Conservation (phyloP, 2,329 filamentous ascomycete genomes). For the Colletotrichum sp. region DNA sequence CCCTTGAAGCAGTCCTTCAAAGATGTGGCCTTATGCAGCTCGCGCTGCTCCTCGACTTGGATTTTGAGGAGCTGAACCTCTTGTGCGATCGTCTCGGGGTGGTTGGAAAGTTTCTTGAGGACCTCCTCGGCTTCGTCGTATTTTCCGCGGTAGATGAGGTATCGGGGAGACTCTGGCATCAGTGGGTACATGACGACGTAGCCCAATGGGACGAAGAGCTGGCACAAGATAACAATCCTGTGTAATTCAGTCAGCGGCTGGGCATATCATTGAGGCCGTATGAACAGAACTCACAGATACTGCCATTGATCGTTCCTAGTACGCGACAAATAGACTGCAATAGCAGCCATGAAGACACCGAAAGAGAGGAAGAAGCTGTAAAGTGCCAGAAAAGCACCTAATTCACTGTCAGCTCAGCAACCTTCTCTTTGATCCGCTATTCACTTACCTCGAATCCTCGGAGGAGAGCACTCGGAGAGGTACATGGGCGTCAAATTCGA, state of each 20-base stretch:
- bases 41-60: conserved; percentile 16
- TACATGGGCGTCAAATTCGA: conserved; percentile 1
- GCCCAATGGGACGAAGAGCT: not conserved
- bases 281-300: not conserved
- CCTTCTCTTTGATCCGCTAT: rapidly evolving
- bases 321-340: not conserved
- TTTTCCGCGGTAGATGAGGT: conserved; percentile 4
- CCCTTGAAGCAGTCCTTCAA: conserved; percentile 22
- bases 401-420: rapidly evolving
- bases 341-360: not conserved
- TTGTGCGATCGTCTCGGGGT: not conserved
- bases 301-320: not conserved
- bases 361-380: conserved; percentile 10
- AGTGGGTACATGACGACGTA: not conserved
- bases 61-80: not conserved
- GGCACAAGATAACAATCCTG: not conserved
- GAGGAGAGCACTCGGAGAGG: not conserved
- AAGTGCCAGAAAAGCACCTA: not conserved
- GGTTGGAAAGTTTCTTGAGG: not conserved
- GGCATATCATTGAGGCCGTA: too few species aligned
- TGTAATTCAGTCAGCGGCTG: not conserved
- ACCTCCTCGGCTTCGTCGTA: not conserved
- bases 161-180: conserved; percentile 6
- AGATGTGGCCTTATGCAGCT: conserved; percentile 17
- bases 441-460: not conserved